Evolutionary conservation across 148 eudicot genomes (phyloP), one percentile per base, ranked within the genome.

Genomic region (Fagopyrum esculentum): DNA sequence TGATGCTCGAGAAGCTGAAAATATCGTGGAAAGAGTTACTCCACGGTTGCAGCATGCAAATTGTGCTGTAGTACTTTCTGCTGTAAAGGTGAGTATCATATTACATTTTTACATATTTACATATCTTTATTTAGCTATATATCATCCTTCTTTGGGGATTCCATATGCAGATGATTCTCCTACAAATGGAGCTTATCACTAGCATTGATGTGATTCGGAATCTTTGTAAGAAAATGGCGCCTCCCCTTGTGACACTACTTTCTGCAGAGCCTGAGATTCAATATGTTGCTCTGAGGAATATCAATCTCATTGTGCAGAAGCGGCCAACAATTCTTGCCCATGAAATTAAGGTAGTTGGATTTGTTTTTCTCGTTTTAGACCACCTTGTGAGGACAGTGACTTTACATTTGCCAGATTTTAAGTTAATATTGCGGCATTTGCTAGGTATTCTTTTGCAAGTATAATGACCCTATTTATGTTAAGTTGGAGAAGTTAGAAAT

Each of bases 241-340:
- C 99, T 76, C 99, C 99, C 55, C 94, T 95, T 80, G 99, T 95
- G 72, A 95, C 99, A 19, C 91, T 95, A 77, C 94, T 95, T 71
- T 95, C 99, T 68, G 98, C 99, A 74, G 99, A 95, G 82, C 99
- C 99, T 61, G 99, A 95, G 86, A 92, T 95, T 84, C 99, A 95
- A 47, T 95, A 95, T 81, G 99, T 95, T 81, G 99, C 99, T 17
- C 78, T 95, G 47, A 88, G 99, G 51, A 95, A 95, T 74, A 95
- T 95, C 75, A 95, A 92, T 82, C 91, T 95, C 26, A 95, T 95
- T 63, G 99, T 95, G 78, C 99, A 95, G 75, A 95, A 87, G 78
- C 88, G 99, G 63, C 98, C 99, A 26, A 92, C 97, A 22, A 92
- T 96, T 75, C 89, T 96, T 81, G 99, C 99, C 79, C 96, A 96